These are phyloP conservation scores for Phalaenopsis aphrodite DNA, from an alignment of 106 monocot species.

Conservation along the genomic window DNA sequence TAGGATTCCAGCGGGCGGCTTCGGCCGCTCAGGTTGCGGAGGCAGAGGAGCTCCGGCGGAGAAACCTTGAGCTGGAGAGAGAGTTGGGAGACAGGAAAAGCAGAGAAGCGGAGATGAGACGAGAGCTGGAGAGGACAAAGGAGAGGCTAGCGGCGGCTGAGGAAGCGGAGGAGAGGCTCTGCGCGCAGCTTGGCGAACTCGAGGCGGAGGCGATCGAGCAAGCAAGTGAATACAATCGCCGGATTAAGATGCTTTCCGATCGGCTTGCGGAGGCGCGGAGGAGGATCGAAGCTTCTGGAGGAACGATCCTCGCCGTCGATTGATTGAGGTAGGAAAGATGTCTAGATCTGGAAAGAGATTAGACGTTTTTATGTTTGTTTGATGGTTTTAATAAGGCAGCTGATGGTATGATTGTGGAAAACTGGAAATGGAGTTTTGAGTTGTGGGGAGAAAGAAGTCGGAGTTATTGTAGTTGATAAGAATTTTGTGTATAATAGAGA, in stretches of 20 bases:
- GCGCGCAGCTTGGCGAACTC: constrained; percentile 55
- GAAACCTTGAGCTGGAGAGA: constrained; percentile 50
- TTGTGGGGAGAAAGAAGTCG: no score
- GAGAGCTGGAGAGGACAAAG: constrained; percentile 40
- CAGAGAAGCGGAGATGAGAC: constrained; percentile 33
- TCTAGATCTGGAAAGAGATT: neutral
- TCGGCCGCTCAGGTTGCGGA: neutral
- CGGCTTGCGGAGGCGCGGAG: constrained; percentile 18
- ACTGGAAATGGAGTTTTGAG: no score
- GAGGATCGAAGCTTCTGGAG: neutral
- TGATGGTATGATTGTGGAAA: no score
- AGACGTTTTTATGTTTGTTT: neutral
- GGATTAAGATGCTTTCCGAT: constrained; percentile 27
- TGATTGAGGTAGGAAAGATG: neutral
- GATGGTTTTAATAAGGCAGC: neutral
- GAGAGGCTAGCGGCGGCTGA: constrained; percentile 34
- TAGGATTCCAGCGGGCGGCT: neutral
- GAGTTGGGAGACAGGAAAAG: constrained; percentile 23
- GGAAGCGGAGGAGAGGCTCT: constrained; percentile 78
- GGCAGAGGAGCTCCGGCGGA: constrained; percentile 27
- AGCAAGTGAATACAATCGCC: constrained; percentile 29
- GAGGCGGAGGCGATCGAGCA: constrained; percentile 56
- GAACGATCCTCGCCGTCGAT: neutral
- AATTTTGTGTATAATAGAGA: no score
- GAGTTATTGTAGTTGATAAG: no score